A percentile compares a stretch with the other conserved stretches of the same genome.
These are phyloP conservation scores for Mortierella sp. DNA, from an alignment of 371 early-diverging fungal genomes.

Conservation along the genomic window DNA sequence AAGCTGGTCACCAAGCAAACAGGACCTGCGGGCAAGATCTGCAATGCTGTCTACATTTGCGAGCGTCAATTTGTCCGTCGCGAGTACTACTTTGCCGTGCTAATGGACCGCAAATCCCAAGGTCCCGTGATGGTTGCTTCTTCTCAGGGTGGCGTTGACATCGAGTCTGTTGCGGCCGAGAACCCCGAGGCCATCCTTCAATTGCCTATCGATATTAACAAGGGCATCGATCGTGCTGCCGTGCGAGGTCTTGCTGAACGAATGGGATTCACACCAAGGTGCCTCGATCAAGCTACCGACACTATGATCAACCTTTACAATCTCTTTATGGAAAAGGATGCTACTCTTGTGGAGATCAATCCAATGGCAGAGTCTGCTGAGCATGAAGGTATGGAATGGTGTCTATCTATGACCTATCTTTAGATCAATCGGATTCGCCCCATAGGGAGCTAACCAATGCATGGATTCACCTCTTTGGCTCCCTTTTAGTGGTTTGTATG, in stretches of 20 bases:
- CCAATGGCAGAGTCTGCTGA: slow-evolving; percentile 93
- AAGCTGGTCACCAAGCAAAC: slow-evolving; percentile 98
- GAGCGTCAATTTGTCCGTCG: slow-evolving; percentile 95
- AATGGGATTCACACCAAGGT: slow-evolving; percentile 90
- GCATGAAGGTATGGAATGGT: slow-evolving; percentile 73
- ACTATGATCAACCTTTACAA: slow-evolving; percentile 94
- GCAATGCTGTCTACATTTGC: slow-evolving; percentile 94
- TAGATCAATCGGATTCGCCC: no score
- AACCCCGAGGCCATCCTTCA: slow-evolving; percentile 94
- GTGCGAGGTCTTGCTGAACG: slow-evolving; percentile 78
- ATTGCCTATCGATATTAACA: slow-evolving; percentile 81
- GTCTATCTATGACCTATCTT: background rate
- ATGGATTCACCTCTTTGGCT: no score
- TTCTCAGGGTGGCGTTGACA: slow-evolving; percentile 97
- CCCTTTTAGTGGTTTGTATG: slow-evolving; percentile 86
- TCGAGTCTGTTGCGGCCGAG: slow-evolving; percentile 94
- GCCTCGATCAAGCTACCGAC: slow-evolving; percentile 86
- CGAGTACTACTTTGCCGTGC: slow-evolving; percentile 98
- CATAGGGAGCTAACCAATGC: no score
- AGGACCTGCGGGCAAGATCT: slow-evolving; percentile 93
- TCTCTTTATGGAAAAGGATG: slow-evolving; percentile 96
- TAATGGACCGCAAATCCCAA: slow-evolving; percentile 94
- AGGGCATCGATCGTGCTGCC: slow-evolving; percentile 66
- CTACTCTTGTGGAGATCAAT: slow-evolving; percentile 98
- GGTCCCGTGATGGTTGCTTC: slow-evolving; percentile 97